Evolutionary conservation across 2,329 filamentous ascomycete genomes (phyloP), one percentile per base, ranked within the genome.

Genomic region (Calonectria henricotiae): DNA sequence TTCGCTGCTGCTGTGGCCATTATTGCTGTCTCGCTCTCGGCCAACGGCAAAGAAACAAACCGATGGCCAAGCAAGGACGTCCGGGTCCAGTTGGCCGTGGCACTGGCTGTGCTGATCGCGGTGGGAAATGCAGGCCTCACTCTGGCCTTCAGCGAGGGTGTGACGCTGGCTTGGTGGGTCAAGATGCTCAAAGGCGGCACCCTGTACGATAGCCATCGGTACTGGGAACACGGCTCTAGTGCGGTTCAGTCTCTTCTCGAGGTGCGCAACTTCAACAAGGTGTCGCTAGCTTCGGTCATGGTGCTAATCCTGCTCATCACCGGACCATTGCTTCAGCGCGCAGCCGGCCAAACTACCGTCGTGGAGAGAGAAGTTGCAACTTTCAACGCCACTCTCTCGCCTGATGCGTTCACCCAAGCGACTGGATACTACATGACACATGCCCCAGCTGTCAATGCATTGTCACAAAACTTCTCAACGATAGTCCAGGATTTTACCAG

Each of bases 341-440:
- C 66, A 5, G 61, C 66, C 4, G 39, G 49, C 15, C 35, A 58
- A 9, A 41, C 27, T 15, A 64, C 25, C 15, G 47, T 65, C 6
- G 8, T 41, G 1, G 37, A 63, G 49, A 49, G 37, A 8, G 49
- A 64, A 41, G 17, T 32, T 1, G 47, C 23, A 9, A 49, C 32
- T 1, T 68, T 60, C 30, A 64, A 12, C 11, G 55, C 55, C 17
- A 3, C 23, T 23, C 15, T 61, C 2, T 44, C 39, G 25, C 23
- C 55, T 2, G 61, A 47, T 7, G 37, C 32, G 25, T 44, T 68
- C 17, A 65, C 20, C 39, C 60, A 68, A 12, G 15, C 60, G 7
- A 68, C 66, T 12, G 66, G 61, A 32, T 68, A 64, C 41, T 68
- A 68, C 49, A 64, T 68, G 66, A 64, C 66, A 27, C 61, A 55